Percentiles rank a stretch among this genome's conserved stretches.
These are phyloP conservation scores for Ceriops zippeliana DNA, from an alignment of 345 rosid genomes.

Conservation along the genomic window DNA sequence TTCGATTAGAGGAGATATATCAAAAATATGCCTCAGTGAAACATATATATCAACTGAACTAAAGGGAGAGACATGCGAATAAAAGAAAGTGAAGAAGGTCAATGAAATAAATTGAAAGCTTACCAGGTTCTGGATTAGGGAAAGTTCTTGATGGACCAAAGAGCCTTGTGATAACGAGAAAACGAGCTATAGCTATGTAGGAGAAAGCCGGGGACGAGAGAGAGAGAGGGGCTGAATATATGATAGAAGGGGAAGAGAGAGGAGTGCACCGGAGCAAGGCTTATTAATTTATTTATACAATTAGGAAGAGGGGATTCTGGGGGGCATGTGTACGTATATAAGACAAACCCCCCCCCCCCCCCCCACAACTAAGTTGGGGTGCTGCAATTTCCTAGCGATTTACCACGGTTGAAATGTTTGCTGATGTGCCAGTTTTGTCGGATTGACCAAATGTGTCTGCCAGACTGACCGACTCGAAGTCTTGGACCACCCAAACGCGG, in stretches of 20 bases:
- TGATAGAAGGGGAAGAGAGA: background rate
- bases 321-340: constrained; percentile 7
- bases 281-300: constrained; percentile 11
- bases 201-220: background rate
- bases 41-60: background rate
- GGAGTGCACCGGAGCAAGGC: background rate
- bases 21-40: background rate
- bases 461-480: background rate
- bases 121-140: background rate
- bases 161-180: background rate
- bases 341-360: too few species aligned
- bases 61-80: background rate
- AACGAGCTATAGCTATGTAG: background rate
- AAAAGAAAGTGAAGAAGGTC: background rate
- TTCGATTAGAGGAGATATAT: background rate
- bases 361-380: background rate
- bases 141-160: background rate
- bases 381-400: constrained; percentile 4
- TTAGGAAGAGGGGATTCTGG: constrained; percentile 7
- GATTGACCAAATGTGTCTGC: background rate
- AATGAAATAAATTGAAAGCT: background rate
- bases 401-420: background rate
- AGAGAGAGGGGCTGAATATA: too few species aligned
- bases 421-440: background rate
- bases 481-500: background rate